These are phyloP conservation scores for Volvox carteri DNA, from an alignment of 163 green algal species.

Conservation along the genomic window DNA sequence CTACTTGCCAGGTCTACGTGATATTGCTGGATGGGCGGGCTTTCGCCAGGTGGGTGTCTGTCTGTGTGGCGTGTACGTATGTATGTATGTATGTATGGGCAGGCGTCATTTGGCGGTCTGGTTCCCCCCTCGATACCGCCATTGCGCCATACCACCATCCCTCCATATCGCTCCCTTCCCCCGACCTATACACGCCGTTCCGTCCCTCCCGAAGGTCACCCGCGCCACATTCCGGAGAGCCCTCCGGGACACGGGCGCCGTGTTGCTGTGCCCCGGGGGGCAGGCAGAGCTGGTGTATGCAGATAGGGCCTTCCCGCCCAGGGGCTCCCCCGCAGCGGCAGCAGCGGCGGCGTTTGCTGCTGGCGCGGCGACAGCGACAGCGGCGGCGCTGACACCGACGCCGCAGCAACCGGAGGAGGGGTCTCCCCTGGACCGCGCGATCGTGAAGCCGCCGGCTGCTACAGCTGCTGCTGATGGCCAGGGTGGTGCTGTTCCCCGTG, in stretches of 20 bases:
- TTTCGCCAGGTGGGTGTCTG: constrained; percentile 64
- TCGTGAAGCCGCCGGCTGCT: no score
- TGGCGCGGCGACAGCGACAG: background rate
- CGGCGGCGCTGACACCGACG: background rate
- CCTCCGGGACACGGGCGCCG: constrained; percentile 76
- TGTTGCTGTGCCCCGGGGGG: constrained; percentile 90
- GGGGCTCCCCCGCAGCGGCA: background rate
- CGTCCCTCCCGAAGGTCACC: constrained; percentile 68
- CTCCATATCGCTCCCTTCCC: background rate
- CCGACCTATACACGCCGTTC: no score
- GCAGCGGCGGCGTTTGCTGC: background rate
- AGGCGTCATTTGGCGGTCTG: background rate
- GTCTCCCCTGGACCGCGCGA: no score
- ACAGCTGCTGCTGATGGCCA: no score
- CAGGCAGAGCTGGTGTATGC: constrained; percentile 87
- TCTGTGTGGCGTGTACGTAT: background rate
- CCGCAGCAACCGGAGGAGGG: background rate
- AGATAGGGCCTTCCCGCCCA: constrained; percentile 22
- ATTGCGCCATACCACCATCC: background rate
- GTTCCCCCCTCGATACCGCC: no score
- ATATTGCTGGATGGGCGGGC: constrained; percentile 82
- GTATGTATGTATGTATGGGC: background rate
- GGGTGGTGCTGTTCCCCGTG: no score
- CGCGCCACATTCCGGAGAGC: constrained; percentile 80
- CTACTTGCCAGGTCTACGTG: constrained; percentile 77